Percentiles rank a stretch among this genome's conserved stretches.
Evolutionary conservation across 106 monocot genomes (phyloP).

Genomic region (Platanthera zijinensis): DNA sequence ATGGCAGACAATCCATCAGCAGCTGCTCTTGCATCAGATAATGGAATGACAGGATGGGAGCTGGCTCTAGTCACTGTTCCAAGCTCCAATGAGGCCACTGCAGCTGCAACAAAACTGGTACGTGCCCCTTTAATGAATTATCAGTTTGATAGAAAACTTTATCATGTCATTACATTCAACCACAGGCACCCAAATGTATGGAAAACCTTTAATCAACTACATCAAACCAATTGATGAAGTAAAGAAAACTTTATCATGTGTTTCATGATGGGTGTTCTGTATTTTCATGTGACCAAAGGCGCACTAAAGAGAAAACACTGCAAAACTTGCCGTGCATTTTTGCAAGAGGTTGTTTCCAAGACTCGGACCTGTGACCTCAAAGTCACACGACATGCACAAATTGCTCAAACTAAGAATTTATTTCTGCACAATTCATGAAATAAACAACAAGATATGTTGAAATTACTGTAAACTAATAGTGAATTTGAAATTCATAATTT

Average conservation of each 20-base stretch:
- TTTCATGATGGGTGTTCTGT: too few species aligned
- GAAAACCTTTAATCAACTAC: too few species aligned
- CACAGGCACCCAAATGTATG: too few species aligned
- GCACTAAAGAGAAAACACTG: not conserved
- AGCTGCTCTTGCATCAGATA: slow-evolving; percentile 16
- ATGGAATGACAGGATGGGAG: slow-evolving; percentile 76
- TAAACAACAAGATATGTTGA: not conserved
- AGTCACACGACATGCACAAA: not conserved
- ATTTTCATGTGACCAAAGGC: too few species aligned
- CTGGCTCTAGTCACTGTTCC: slow-evolving; percentile 80
- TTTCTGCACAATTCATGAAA: not conserved
- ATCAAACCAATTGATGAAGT: too few species aligned
- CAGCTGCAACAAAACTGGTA: slow-evolving; percentile 77
- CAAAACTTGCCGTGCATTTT: too few species aligned
- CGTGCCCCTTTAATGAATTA: not conserved
- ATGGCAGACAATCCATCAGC: slow-evolving; percentile 46
- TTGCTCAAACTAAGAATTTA: not conserved
- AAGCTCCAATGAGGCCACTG: slow-evolving; percentile 67
- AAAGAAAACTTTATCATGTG: too few species aligned
- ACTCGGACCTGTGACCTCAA: too few species aligned
- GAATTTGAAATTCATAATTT: too few species aligned
- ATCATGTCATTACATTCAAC: too few species aligned
- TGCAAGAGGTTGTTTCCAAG: too few species aligned
- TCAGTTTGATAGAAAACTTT: too few species aligned
- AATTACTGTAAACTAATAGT: not conserved